A percentile compares a stretch with the other conserved stretches of the same genome.
phyloP scores from a whole-genome alignment of 1,284 basidiomycete genomes.

The Irpex sp. region DNA sequence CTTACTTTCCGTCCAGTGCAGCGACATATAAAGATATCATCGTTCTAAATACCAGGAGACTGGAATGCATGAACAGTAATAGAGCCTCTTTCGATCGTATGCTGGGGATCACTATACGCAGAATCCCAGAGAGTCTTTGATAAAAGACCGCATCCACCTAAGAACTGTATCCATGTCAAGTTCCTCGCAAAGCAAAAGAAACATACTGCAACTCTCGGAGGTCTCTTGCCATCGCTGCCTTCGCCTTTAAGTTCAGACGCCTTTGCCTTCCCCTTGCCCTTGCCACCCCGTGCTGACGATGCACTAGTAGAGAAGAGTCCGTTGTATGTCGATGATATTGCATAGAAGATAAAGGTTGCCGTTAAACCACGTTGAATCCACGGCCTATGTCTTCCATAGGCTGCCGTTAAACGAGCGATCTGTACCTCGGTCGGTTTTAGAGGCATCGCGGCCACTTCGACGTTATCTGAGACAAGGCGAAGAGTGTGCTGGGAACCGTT shows the following conservation, averaged over 20 bases:
- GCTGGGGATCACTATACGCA: constrained; percentile 88
- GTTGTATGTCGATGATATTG: constrained; percentile 55
- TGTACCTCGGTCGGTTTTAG: constrained; percentile 17
- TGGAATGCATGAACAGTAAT: constrained; percentile 84
- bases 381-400: constrained; percentile 64
- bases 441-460: background rate
- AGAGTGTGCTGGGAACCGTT: background rate
- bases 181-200: background rate
- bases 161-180: background rate
- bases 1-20: constrained; percentile 87
- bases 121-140: constrained; percentile 70
- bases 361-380: constrained; percentile 68
- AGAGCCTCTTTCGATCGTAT: constrained; percentile 84
- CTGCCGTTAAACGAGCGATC: constrained; percentile 40
- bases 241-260: constrained; percentile 27
- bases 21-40: constrained; percentile 95
- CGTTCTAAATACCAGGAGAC: constrained; percentile 85
- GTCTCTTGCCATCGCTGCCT: constrained; percentile 33
- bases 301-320: constrained; percentile 40
- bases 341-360: constrained; percentile 59
- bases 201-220: constrained; percentile 64
- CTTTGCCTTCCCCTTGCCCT: constrained; percentile 38
- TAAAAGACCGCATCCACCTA: constrained; percentile 92
- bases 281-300: constrained; percentile 19
- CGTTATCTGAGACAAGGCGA: background rate